These are phyloP conservation scores for Neopestalotiopsis sp. DNA, from an alignment of 2,329 filamentous ascomycete species.

Conservation along the genomic window DNA sequence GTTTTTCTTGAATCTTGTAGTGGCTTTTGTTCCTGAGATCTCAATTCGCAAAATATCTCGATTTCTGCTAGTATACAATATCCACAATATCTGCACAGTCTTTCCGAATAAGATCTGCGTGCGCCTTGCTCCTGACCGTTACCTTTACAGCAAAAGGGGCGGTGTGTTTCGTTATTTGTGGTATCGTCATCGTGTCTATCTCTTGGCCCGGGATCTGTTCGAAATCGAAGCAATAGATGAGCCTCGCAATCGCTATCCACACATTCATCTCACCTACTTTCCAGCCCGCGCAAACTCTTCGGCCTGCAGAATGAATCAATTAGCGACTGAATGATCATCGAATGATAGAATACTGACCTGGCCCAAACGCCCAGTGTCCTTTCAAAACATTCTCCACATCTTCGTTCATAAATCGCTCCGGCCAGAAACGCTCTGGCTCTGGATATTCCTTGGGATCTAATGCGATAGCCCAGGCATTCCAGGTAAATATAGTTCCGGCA, in stretches of 20 bases:
- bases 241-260: neutral
- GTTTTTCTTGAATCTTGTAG: no score
- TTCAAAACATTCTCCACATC: neutral
- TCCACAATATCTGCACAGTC: no score
- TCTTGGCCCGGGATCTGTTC: neutral
- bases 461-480: neutral
- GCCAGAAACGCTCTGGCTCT: neutral
- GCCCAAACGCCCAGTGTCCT: neutral
- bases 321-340: no score
- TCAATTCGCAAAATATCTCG: no score
- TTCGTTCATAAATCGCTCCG: neutral
- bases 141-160: no score
- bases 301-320: neutral
- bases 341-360: neutral
- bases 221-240: constrained; percentile 4
- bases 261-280: neutral
- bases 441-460: neutral
- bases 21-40: no score
- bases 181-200: no score
- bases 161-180: no score
- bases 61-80: no score
- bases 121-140: no score
- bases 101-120: no score
- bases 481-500: neutral
- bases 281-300: neutral